Base-by-base conservation (phyloP, 306 rosid genomes). In the Pterocarpus macrocarpus region DNA sequence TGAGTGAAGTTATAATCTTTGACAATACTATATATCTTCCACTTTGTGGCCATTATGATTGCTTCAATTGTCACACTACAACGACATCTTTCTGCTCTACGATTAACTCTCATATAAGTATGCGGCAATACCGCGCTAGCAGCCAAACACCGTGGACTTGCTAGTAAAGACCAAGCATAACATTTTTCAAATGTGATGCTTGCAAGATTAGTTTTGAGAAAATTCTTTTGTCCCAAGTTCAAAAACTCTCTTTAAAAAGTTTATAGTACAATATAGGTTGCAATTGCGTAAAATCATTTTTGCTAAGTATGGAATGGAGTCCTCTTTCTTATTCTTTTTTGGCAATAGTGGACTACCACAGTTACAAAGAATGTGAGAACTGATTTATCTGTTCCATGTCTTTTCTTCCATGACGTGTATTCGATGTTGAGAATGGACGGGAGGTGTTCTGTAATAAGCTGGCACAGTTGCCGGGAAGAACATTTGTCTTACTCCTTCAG, bases 401-500 rank as follows among this genome's bases (percentile, higher is more conserved):
- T n/a, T 68, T 58, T 56, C n/a, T 55, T 55, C 45, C 61, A 3
- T 6, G 61, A 38, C 71, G n/a, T 69, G 30, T 70, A 17, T 52
- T 47, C 30, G 17, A 43, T 72, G 30, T 63, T 69, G 80, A 53
- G 47, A 70, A 63, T 82, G 44, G 61, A 83, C 65, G 28, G 98
- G 97, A 85, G 97, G 92, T 63, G 85, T 69, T 83, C 95, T 89
- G 86, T 94, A 90, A 80, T 86, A 92, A 55, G 98, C 97, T 47
- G 97, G 93, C 78, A 92, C 89, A 14, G 90, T 89, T 76, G 56
- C 83, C 5, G 98, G 98, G 52, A 94, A 94, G 80, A 94, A 90
- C 97, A 90, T 92, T 64, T 94, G 93, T 79, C 94, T 87, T 0
- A 94, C 91, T 82, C 98, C 98, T 90, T 94, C 98, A 33, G 87